These are phyloP conservation scores for Hypoxylon cercidicola DNA, from an alignment of 495 filamentous ascomycete genomes.

Conservation along the genomic window DNA sequence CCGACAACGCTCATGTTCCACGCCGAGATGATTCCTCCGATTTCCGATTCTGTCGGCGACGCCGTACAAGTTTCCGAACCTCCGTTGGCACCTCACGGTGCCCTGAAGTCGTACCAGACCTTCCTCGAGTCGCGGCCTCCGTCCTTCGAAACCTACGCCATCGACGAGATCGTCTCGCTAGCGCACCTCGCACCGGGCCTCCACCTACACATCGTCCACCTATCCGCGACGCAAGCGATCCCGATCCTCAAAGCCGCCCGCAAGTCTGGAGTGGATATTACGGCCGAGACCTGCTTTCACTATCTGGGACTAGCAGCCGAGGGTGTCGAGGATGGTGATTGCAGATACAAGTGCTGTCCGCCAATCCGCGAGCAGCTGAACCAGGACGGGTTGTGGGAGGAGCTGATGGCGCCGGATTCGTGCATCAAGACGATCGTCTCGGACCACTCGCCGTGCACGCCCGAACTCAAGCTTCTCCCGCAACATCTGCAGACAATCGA, in stretches of 20 bases:
- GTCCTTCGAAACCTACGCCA: constrained; percentile 90
- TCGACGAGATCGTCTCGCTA: constrained; percentile 84
- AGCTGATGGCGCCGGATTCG: constrained; percentile 74
- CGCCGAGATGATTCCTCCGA: constrained; percentile 95
- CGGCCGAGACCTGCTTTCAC: constrained; percentile 98
- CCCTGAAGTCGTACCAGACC: constrained; percentile 83
- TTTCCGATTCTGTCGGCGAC: constrained; percentile 82
- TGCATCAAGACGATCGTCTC: constrained; percentile 96
- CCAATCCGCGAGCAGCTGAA: constrained; percentile 88
- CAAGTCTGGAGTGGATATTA: constrained; percentile 83
- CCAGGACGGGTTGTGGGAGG: constrained; percentile 89
- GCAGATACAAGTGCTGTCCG: constrained; percentile 96
- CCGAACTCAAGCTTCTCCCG: constrained; percentile 90
- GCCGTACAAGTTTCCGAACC: constrained; percentile 76
- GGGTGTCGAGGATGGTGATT: constrained; percentile 87
- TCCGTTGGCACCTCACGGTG: constrained; percentile 77
- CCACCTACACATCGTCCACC: constrained; percentile 92
- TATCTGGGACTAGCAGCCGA: constrained; percentile 94
- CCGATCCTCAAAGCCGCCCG: constrained; percentile 85
- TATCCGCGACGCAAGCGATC: constrained; percentile 92
- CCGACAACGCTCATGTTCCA: constrained; percentile 98
- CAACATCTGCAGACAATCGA: constrained; percentile 59
- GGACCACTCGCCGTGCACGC: constrained; percentile 96
- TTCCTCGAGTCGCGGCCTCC: constrained; percentile 93
- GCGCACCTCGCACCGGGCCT: constrained; percentile 84